Base-by-base conservation (phyloP, 495 filamentous ascomycete species). In the Penicillium cataractarum region DNA sequence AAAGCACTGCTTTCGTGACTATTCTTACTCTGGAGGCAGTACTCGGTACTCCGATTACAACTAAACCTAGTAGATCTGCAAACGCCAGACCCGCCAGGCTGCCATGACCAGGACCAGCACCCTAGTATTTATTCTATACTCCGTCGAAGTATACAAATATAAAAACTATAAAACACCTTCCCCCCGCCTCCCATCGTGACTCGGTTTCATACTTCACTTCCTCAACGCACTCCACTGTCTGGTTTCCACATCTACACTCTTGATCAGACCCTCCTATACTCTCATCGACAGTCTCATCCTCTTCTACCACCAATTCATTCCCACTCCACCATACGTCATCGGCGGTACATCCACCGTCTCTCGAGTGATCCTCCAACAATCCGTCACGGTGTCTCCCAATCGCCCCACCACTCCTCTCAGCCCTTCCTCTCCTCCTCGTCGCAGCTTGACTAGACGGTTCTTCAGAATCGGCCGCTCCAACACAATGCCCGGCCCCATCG, bases 331-430 rank as follows among this genome's bases (percentile, higher is more conserved):
- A 40, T 53, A n/a, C 32, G 50, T 40, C 37, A 48, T 42, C 62
- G 50, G 52, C 60, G 60, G 46, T 63, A n/a, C 65, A 63, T 62
- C 44, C 52, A 64, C 46, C 52, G 26, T 62, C 51, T 59, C 48
- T 50, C 71, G 56, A 59, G 68, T 71, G 66, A 74, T 56, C 54
- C 49, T 22, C 46, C 37, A 40, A 67, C 31, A 64, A 64, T 67
- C 74, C 65, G 68, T 70, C 76, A 78, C 70, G 2, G 62, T 79
- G 76, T 78, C 76, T 63, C 74, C 71, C 44, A 66, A 44, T 31
- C 69, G 64, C 65, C 66, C 67, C 8, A 68, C 69, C 17, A 72
- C 67, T 55, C 61, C 65, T 51, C 55, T 72, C 50, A 62, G 69
- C 60, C 72, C 68, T 19, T 58, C 63, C 29, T 60, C 58, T 37